Base-by-base conservation (phyloP, 306 rosid species). In the Lathyrus oleraceus region DNA sequence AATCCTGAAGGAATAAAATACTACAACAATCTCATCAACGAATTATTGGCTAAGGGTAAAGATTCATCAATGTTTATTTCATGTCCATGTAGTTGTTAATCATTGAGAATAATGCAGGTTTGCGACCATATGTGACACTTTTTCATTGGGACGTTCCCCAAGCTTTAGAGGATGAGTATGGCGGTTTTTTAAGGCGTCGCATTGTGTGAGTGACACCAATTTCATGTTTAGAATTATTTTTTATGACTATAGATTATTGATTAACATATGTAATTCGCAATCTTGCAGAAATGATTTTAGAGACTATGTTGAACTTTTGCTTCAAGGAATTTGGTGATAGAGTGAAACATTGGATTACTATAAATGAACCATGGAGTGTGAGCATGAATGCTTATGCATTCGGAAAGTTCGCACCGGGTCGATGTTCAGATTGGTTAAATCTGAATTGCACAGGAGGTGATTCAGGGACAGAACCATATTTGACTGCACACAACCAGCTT, bases 341-440 rank as follows among this genome's bases (percentile, higher is more conserved):
- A 2, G 92, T 89, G 25, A 87, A 87, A 66, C 49, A 75, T 4
- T 89, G 96, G 90, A 81, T 87, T 32, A 89, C 90, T 0, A n/a
- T 85, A 7, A 89, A 87, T 11, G 96, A 86, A 74, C 89, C 90
- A 25, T 35, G 16, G 20, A 62, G 32, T 23, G 67, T 5, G 1
- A 81, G 71, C 20, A 3, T 6, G 1, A 39, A 16, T 56, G 88
- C 85, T 3, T 87, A 79, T 65, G 91, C 80, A 40, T 2, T 0
- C 0, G 87, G 88, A 12, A 1, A 0, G 3, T 20, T 36, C 13
- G 79, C 79, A 21, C 79, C 74, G 0, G 79, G 79, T 47, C 69
- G 79, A 6, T 75, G 79, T 49, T 75, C 79, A 4, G 8, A 14
- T 35, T 67, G 68, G 79, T 4, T 66, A 16, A 66, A 75, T 2